Evolutionary conservation across 345 rosid species (phyloP), one percentile per base, ranked within the genome.

Genomic region (Salix purpurea): DNA sequence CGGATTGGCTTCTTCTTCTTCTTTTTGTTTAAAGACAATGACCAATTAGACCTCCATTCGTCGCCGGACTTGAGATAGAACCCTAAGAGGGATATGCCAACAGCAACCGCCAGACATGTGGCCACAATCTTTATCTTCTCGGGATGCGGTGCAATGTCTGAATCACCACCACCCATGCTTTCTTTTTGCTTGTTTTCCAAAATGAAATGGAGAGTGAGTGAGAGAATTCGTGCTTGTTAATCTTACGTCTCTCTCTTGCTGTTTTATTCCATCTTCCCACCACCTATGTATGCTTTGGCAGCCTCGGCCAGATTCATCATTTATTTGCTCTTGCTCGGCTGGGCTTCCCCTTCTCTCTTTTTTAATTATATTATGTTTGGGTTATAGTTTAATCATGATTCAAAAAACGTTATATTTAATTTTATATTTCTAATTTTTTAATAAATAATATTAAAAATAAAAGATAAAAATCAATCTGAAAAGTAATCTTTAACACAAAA

Each of bases 1-100:
- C 96, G 88, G 5, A 89, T 77, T 6, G 82, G 76, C 84, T 85
- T 85, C 85, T 86, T 86, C 82, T 86, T 86, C 73, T 83, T 78
- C 50, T 80, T 36, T 13, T 1, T 54, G 61, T n/a, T 58, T 23
- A 58, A 58, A 58, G 28, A n/a, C 9, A 58, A 23, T 10, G 64
- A 58, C 64, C 26, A 23, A 58, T 58, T 58, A 58, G 28, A 58
- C 64, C 64, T 58, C 64, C 28, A 54, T 30, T 78, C 69, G 10
- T 19, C 80, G 10, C 48, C 69, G 24, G 42, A 56, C 37, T 70
- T 77, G 52, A 77, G 23, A 56, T 73, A 81, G 13, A 73, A 16
- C 5, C 78, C 81, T 42, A 81, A 24, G 58, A 77, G 68, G n/a
- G 72, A 69, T 12, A 69, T 68, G 12, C 84, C 84, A 3, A 70